A percentile compares a stretch with the other conserved stretches of the same genome.
Conservation (phyloP, 768 basidiomycete species). For the Russula sp. region DNA sequence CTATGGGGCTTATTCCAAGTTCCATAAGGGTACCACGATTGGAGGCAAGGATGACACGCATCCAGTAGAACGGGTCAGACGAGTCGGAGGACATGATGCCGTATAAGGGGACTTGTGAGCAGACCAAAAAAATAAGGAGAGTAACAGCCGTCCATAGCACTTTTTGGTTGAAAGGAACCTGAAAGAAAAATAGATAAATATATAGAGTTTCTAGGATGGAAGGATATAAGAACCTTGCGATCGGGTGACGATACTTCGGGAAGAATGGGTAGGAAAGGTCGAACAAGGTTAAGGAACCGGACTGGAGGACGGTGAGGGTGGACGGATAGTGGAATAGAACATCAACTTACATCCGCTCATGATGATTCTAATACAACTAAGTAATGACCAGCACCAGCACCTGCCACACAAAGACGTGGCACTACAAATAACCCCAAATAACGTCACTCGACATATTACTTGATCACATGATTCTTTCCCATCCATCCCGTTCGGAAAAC, state of each 20-base stretch:
- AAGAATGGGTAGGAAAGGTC: constrained; percentile 93
- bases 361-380: constrained; percentile 12
- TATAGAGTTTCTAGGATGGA: not conserved
- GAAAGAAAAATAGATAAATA: constrained; percentile 7
- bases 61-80: constrained; percentile 98
- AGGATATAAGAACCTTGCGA: constrained; percentile 63
- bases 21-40: constrained; percentile 99
- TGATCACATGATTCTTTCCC: not conserved
- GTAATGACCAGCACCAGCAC: too few species aligned
- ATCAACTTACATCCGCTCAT: constrained; percentile 75
- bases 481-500: not conserved
- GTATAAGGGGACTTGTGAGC: constrained; percentile 98
- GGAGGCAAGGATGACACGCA: constrained; percentile 98
- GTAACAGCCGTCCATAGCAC: constrained; percentile 98
- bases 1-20: constrained; percentile 94
- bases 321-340: not conserved
- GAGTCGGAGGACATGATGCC: constrained; percentile 99
- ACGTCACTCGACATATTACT: not conserved
- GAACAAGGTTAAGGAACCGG: constrained; percentile 95
- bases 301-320: constrained; percentile 40
- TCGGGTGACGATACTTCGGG: constrained; percentile 98
- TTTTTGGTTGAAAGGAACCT: constrained; percentile 99
- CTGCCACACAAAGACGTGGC: constrained; percentile 24
- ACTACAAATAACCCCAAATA: constrained; percentile 22
- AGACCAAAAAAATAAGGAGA: constrained; percentile 98